Percentiles rank a stretch among this genome's conserved stretches.
Evolutionary conservation across 495 filamentous ascomycete species (phyloP).

Genomic region (Pyrenula aspistea): DNA sequence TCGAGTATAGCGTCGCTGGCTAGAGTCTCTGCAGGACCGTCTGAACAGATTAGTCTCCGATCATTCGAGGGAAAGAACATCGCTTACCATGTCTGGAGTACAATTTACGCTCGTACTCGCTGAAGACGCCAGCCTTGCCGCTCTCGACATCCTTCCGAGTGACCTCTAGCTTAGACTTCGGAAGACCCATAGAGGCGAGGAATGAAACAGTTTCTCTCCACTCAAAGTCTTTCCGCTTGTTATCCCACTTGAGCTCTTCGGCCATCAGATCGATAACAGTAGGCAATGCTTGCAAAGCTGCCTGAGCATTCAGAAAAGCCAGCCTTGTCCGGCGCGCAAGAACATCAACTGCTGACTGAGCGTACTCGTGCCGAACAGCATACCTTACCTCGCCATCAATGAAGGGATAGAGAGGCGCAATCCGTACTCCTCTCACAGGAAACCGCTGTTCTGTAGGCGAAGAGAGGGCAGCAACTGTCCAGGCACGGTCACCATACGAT

Average conservation of each 20-base stretch:
- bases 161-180: conserved; percentile 57
- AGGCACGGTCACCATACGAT: conserved; percentile 90
- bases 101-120: conserved; percentile 55
- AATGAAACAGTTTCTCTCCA: conserved; percentile 74
- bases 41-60: conserved; percentile 24
- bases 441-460: conserved; percentile 72
- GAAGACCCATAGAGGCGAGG: conserved; percentile 78
- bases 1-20: conserved; percentile 31
- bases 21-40: conserved; percentile 45
- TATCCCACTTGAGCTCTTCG: conserved; percentile 76
- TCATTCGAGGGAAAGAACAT: not conserved
- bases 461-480: conserved; percentile 84
- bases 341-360: conserved; percentile 87
- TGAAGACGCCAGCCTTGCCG: conserved; percentile 58
- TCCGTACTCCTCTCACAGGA: conserved; percentile 75
- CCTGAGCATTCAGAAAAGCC: conserved; percentile 92
- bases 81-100: conserved; percentile 63
- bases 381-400: conserved; percentile 95
- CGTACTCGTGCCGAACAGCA: conserved; percentile 81
- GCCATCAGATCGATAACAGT: conserved; percentile 86
- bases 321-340: conserved; percentile 77
- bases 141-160: conserved; percentile 68
- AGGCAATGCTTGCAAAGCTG: conserved; percentile 82
- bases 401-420: conserved; percentile 79
- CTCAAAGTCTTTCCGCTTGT: conserved; percentile 61